These are phyloP conservation scores for Erodium moschatum DNA, from an alignment of 441 rosid genomes.

Conservation along the genomic window DNA sequence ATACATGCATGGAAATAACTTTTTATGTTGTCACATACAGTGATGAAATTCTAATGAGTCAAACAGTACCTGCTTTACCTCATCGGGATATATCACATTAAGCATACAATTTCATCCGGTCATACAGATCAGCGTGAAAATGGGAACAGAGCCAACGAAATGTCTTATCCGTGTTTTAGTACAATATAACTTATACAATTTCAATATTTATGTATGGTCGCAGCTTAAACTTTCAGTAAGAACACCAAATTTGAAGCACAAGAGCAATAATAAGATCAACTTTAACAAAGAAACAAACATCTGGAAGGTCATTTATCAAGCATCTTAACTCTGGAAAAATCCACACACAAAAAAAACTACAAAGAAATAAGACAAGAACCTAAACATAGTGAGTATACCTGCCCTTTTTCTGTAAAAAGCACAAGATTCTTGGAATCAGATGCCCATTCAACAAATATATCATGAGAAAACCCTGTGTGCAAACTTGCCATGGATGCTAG, in stretches of 20 bases:
- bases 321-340: background rate
- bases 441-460: constrained; percentile 91
- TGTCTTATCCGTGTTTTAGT: background rate
- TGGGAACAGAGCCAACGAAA: too few relatives aligned
- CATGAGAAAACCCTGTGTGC: constrained; percentile 94
- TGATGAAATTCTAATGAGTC: too few relatives aligned
- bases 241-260: background rate
- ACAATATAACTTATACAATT: background rate
- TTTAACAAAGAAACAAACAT: background rate
- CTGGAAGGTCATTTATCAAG: background rate
- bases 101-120: too few relatives aligned
- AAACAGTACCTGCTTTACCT: too few relatives aligned
- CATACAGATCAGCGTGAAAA: too few relatives aligned
- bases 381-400: constrained; percentile 35
- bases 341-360: background rate
- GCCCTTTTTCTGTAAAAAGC: constrained; percentile 94
- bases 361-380: constrained; percentile 13
- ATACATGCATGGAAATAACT: too few relatives aligned
- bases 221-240: background rate
- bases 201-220: background rate
- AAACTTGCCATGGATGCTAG: constrained; percentile 94
- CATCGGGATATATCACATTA: too few relatives aligned
- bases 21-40: too few relatives aligned
- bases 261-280: background rate
- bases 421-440: constrained; percentile 72